Base-by-base conservation (phyloP, 768 basidiomycete species). In the Kwoniella sp. region DNA sequence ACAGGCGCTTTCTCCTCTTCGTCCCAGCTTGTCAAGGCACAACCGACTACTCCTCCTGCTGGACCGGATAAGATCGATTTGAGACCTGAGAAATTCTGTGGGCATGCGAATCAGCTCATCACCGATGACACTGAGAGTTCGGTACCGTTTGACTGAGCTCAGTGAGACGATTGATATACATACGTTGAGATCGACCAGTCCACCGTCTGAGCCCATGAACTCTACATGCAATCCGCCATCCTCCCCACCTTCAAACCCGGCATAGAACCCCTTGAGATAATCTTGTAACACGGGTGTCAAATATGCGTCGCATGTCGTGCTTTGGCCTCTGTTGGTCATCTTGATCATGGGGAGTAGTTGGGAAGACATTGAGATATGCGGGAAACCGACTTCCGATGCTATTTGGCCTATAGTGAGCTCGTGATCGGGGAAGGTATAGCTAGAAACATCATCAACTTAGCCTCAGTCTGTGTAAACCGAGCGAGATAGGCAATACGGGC, bases 11-110 rank as follows among this genome's bases (percentile, higher is more conserved):
- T 87, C 69, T 83, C 77, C 67, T 86, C 81, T 68, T 92, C 91
- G 90, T 92, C 96, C 71, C 91, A 92, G n/a, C 82, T 82, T 2
- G 91, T 94, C 68, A 92, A 81, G 0, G 93, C 91, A 72, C 91
- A 95, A 0, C 95, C 95, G 0, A 98, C 95, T 5, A 98, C 95
- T 2, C 94, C 94, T 1, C 94, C 94, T 0, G 94, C 95, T 0
- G 94, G 95, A 2, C 81, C 81, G 70, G 90, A 92, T 37, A 96
- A 80, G 67, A 97, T 93, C 67, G 90, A 91, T 84, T 93, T 94
- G 70, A 98, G 80, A 0, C 94, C 95, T 0, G 91, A 92, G 78
- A 98, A 97, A 72, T 90, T 90, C 62, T 85, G 79, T 60, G 58
- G 55, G 27, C 57, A 68, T 33, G 33, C 49, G 17, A 44, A 21